These are phyloP conservation scores for Noccaea caerulescens DNA, from an alignment of 345 rosid species.

Conservation along the genomic window DNA sequence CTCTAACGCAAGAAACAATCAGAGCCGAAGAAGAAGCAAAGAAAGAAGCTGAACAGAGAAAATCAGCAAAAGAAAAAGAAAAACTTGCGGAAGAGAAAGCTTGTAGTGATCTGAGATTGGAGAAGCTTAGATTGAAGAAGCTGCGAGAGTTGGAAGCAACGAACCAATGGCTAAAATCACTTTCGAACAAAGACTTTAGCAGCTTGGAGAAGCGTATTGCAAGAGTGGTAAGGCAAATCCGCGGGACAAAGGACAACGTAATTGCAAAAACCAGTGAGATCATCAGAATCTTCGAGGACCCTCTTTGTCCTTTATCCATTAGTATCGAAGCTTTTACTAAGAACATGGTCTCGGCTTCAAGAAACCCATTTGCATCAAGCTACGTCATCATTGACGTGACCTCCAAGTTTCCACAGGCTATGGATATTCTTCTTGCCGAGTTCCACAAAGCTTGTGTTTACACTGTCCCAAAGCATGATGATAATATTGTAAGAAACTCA, in stretches of 20 bases:
- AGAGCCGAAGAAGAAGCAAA: constrained; percentile 64
- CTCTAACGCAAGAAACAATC: constrained; percentile 61
- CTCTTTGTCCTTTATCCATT: constrained; percentile 70
- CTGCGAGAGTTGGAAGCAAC: constrained; percentile 56
- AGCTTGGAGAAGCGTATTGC: constrained; percentile 60
- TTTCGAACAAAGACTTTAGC: constrained; percentile 68
- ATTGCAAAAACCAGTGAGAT: constrained; percentile 77
- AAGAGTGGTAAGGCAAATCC: constrained; percentile 65
- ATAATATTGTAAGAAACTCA: constrained; percentile 43
- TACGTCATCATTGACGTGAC: constrained; percentile 66
- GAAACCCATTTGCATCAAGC: constrained; percentile 69
- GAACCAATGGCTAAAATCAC: constrained; percentile 50
- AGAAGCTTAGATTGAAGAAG: constrained; percentile 65
- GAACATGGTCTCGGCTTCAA: constrained; percentile 62
- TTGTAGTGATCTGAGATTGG: constrained; percentile 46
- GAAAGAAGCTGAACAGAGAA: constrained; percentile 28
- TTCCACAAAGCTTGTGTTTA: constrained; percentile 81
- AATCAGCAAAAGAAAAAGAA: neutral
- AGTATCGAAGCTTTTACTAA: constrained; percentile 67
- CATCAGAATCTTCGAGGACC: constrained; percentile 61
- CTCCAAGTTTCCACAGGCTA: constrained; percentile 73
- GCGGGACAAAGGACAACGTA: constrained; percentile 64
- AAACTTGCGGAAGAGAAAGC: constrained; percentile 35
- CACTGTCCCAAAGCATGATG: constrained; percentile 74
- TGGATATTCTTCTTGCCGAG: constrained; percentile 87